A percentile compares a stretch with the other conserved stretches of the same genome.
These are phyloP conservation scores for Colletotrichum echinochloae DNA, from an alignment of 2,329 filamentous ascomycete species.

Conservation along the genomic window DNA sequence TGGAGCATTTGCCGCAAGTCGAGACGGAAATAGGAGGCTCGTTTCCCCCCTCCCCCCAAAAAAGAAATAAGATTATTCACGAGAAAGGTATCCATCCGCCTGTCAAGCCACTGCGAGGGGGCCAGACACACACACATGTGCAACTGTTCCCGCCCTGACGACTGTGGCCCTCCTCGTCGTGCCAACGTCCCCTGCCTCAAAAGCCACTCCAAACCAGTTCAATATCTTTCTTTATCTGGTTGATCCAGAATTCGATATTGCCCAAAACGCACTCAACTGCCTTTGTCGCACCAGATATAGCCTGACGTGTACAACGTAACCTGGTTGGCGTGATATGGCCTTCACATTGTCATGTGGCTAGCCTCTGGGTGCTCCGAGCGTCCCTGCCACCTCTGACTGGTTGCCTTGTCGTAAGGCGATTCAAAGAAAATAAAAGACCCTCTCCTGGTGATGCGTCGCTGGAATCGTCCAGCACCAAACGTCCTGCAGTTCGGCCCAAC, in stretches of 20 bases:
- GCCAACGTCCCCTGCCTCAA: conserved; percentile 29
- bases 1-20: conserved; percentile 19
- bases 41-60: conserved; percentile 1
- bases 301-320: conserved; percentile 11
- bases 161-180: conserved; percentile 4
- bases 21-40: conserved; percentile 24
- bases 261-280: background rate
- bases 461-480: background rate
- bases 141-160: conserved; percentile 9
- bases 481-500: background rate
- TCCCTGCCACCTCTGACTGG: background rate
- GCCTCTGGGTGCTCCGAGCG: background rate
- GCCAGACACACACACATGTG: conserved; percentile 7
- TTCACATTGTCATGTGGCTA: background rate
- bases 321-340: background rate
- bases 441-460: background rate
- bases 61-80: conserved; percentile 40
- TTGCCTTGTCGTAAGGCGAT: background rate
- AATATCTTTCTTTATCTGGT: conserved; percentile 4
- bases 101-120: conserved; percentile 6
- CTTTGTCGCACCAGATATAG: conserved; percentile 5
- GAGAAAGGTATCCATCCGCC: conserved; percentile 36
- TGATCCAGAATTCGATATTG: conserved; percentile 28
- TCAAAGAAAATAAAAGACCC: conserved; percentile 3
- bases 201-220: conserved; percentile 24